A percentile compares a stretch with the other conserved stretches of the same genome.
Conservation (phyloP, 768 basidiomycete genomes). For the Crucibulum laeve region DNA sequence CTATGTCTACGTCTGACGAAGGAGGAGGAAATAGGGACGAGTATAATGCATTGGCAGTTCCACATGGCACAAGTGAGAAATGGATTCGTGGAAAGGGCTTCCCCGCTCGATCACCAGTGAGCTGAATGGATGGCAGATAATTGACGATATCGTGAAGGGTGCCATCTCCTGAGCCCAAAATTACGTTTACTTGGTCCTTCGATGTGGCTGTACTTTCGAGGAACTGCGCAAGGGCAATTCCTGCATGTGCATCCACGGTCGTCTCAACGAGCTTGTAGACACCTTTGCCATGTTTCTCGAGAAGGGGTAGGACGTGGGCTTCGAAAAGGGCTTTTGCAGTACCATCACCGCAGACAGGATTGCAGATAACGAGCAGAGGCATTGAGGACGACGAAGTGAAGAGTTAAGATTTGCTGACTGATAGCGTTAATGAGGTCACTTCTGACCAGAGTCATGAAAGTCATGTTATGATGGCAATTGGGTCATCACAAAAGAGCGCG, state of each 20-base stretch:
- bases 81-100: constrained; percentile 20
- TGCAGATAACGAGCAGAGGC: constrained; percentile 64
- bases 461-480: too few species aligned
- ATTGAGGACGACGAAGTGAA: too few species aligned
- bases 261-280: constrained; percentile 45
- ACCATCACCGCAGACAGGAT: constrained; percentile 67
- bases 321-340: constrained; percentile 54
- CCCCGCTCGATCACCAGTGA: not conserved
- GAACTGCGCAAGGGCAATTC: constrained; percentile 35
- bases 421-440: too few species aligned
- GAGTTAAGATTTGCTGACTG: too few species aligned
- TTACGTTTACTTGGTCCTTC: constrained; percentile 31
- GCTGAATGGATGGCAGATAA: constrained; percentile 31
- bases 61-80: constrained; percentile 63
- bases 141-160: constrained; percentile 89
- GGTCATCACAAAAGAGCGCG: too few species aligned
- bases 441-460: too few species aligned
- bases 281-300: constrained; percentile 34
- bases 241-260: constrained; percentile 49
- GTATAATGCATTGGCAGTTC: constrained; percentile 94
- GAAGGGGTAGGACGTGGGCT: constrained; percentile 59
- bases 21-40: constrained; percentile 65
- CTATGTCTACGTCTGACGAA: constrained; percentile 12
- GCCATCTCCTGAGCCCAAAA: constrained; percentile 86
- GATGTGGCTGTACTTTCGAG: constrained; percentile 21